These are phyloP conservation scores for Talaromyces adpressus DNA, from an alignment of 495 filamentous ascomycete species.

Conservation along the genomic window DNA sequence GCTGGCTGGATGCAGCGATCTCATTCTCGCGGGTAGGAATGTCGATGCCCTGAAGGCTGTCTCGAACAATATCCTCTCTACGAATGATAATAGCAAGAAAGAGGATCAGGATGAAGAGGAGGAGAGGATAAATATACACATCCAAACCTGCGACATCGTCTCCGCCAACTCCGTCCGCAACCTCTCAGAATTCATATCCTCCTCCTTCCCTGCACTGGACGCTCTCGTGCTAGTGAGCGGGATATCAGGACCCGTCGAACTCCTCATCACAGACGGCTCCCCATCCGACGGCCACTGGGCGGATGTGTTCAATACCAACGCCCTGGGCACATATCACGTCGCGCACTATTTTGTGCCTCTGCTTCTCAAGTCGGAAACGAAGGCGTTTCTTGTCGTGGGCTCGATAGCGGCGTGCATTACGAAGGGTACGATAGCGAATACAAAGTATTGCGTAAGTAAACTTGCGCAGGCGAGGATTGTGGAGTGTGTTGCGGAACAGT, in stretches of 20 bases:
- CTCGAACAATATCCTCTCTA: background rate
- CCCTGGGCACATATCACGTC: conserved; percentile 33
- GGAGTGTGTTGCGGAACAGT: conserved; percentile 38
- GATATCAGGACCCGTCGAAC: conserved; percentile 20
- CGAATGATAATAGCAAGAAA: background rate
- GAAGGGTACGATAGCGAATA: conserved; percentile 11
- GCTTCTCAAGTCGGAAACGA: conserved; percentile 18
- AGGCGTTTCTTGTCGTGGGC: conserved; percentile 24
- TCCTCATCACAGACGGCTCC: conserved; percentile 22
- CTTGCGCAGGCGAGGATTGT: conserved; percentile 31
- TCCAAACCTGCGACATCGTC: conserved; percentile 28
- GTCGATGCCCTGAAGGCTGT: conserved; percentile 19
- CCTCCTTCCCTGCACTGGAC: conserved; percentile 25
- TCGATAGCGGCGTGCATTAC: conserved; percentile 20
- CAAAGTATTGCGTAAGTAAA: conserved; percentile 34
- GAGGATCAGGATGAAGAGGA: background rate
- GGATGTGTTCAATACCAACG: conserved; percentile 37
- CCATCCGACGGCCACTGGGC: conserved; percentile 20
- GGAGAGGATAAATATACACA: conserved; percentile 20
- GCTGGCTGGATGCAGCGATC: conserved; percentile 26
- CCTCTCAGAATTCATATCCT: conserved; percentile 20
- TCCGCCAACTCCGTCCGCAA: conserved; percentile 25
- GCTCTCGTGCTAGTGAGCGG: conserved; percentile 39
- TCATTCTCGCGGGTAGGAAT: conserved; percentile 35
- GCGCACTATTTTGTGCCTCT: conserved; percentile 34